Conservation (phyloP, 257 asterid species). For the Eustoma russellianum region DNA sequence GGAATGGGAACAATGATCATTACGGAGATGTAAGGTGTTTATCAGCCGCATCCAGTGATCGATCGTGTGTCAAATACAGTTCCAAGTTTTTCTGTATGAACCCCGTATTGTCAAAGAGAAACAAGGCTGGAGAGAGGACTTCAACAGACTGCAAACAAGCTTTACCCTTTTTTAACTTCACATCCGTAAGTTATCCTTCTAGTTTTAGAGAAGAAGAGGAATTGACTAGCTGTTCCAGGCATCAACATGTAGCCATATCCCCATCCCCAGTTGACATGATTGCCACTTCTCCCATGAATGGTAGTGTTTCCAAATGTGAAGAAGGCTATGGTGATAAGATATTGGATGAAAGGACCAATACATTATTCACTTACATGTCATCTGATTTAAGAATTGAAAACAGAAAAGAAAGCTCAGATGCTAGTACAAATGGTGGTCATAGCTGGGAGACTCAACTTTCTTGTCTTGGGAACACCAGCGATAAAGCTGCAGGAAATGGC, state of each 20-base stretch:
- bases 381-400: conserved; percentile 18
- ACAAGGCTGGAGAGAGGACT: conserved; percentile 27
- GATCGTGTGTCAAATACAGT: conserved; percentile 30
- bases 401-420: conserved; percentile 19
- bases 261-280: conserved; percentile 27
- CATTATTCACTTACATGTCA: conserved; percentile 20
- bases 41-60: conserved; percentile 20
- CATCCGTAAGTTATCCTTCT: conserved; percentile 60
- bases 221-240: conserved; percentile 21
- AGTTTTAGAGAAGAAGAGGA: conserved; percentile 26
- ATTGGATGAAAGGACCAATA: conserved; percentile 19
- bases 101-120: conserved; percentile 43
- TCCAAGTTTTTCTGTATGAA: conserved; percentile 56
- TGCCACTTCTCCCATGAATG: conserved; percentile 23
- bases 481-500: conserved; percentile 24
- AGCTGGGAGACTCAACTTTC: conserved; percentile 80
- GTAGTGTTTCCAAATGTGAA: conserved; percentile 11
- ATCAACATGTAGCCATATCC: conserved; percentile 27
- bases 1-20: conserved; percentile 20
- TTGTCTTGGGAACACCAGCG: conserved; percentile 33
- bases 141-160: conserved; percentile 27
- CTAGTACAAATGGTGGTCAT: conserved; percentile 51
- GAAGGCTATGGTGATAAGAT: conserved; percentile 18
- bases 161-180: conserved; percentile 52
- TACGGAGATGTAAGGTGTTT: conserved; percentile 19